Base-by-base conservation (phyloP, 768 basidiomycete species). In the Tylopilus felleus region DNA sequence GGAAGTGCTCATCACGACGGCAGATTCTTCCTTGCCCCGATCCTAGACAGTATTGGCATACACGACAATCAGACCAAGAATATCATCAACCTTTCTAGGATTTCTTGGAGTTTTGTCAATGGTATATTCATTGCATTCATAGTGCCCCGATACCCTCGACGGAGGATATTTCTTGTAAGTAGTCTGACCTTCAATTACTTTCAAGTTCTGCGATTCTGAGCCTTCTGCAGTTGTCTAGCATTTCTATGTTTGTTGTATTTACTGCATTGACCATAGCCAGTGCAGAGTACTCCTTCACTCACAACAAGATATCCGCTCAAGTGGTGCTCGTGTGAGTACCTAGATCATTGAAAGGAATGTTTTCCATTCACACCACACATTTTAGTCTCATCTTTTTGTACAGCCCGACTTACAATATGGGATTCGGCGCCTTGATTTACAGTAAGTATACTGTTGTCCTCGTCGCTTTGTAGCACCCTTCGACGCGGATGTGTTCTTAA, bases 41-140 rank as follows among this genome's bases (percentile, higher is more conserved):
- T 64, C 22, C 39, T 64, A 7, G 63, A 62, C 7, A 62, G 5
- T 21, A 57, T 64, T 23, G 63, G 63, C 1, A 46, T 64, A 22
- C 64, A 65, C 21, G 53, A 59, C n/a, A 52, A 65, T 22, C 55
- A 33, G 12, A 60, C 49, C 17, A 65, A 64, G 36, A 52, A 62
- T 13, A 21, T 47, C 10, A 39, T 65, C 8, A 64, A 59, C 13
- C 22, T 65, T 22, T 25, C 55, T 3, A 60, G 5, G 16, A n/a
- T 8, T 33, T 52, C 38, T 5, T 65, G 63, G 64, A 43, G 40
- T 38, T 19, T 59, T 8, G 27, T 59, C 3, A 63, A 33, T 8
- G 29, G 35, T 21, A 55, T 29, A 21, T 17, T 51, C n/a, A 9
- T 39, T 21, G 47, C 57, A 5, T 40, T 65, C 2, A 40, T 50